These are phyloP conservation scores for Blattamonas nauphoetae DNA, from an alignment of 78 protist genomes.

Conservation along the genomic window DNA sequence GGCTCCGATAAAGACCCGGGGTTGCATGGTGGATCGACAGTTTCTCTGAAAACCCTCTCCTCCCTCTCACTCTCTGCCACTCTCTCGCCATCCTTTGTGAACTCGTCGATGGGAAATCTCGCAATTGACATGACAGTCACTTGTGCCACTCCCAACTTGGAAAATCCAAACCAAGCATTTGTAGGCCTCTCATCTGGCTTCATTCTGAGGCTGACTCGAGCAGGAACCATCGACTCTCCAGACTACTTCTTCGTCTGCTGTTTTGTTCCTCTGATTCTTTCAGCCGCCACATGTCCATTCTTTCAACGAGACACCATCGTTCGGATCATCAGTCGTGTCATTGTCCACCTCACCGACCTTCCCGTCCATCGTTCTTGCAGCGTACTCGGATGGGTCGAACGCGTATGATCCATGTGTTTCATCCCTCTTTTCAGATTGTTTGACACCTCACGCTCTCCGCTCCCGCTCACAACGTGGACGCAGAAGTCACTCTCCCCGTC, in stretches of 20 bases:
- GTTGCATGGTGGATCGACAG: not conserved
- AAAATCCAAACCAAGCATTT: not conserved
- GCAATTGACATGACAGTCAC: not conserved
- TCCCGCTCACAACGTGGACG: not conserved
- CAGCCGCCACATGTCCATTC: not conserved
- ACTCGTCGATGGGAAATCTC: not conserved
- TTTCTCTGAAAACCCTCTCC: not conserved
- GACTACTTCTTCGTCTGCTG: not conserved
- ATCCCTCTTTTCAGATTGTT: not conserved
- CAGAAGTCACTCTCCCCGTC: not conserved
- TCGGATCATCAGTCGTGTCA: not conserved
- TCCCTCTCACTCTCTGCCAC: not conserved
- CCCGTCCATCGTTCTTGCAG: not conserved
- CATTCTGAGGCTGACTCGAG: not conserved
- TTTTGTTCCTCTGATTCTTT: not conserved
- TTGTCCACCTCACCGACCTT: not conserved
- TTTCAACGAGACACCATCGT: not conserved
- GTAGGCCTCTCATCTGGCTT: not conserved
- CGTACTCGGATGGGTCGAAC: not conserved
- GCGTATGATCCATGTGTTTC: too few species aligned
- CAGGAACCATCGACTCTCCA: not conserved
- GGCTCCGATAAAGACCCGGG: not conserved
- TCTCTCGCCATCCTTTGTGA: not conserved
- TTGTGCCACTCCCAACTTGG: not conserved
- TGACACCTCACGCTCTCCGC: not conserved